Evolutionary conservation across 2,329 filamentous ascomycete genomes (phyloP).

Genomic region (Phialophora macrospora): DNA sequence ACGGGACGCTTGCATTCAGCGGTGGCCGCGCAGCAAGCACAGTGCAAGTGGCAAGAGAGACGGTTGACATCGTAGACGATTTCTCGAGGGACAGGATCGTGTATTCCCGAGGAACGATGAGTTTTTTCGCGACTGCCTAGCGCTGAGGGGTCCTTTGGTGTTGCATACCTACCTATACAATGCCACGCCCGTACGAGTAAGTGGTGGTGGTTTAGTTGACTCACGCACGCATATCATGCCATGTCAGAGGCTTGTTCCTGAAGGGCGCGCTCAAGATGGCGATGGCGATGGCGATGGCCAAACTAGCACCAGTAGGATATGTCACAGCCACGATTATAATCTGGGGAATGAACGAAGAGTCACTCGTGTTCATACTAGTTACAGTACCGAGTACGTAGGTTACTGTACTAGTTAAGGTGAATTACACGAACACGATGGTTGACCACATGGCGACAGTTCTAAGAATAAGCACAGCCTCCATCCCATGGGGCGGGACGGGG

Average conservation of each 20-base stretch:
- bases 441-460: slow-evolving; percentile 13
- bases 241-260: not conserved
- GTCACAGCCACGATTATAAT: slow-evolving; percentile 7
- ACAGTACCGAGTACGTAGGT: too few relatives aligned
- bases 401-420: not conserved
- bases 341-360: not conserved
- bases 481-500: not conserved
- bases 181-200: too few relatives aligned
- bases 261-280: slow-evolving; percentile 2
- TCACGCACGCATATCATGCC: not conserved
- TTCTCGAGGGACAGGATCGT: too few relatives aligned
- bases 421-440: slow-evolving; percentile 4
- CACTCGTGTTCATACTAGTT: not conserved
- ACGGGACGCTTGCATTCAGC: too few relatives aligned
- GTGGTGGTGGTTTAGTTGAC: not conserved
- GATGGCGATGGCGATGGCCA: too few relatives aligned
- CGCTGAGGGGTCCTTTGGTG: not conserved
- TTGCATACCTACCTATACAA: not conserved
- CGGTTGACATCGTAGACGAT: not conserved
- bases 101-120: not conserved
- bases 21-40: not conserved
- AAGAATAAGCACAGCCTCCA: slow-evolving; percentile 25
- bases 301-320: too few relatives aligned
- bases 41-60: not conserved
- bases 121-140: not conserved